Conservation (phyloP, 2,329 filamentous ascomycete genomes). For the Sporothrix sp. region DNA sequence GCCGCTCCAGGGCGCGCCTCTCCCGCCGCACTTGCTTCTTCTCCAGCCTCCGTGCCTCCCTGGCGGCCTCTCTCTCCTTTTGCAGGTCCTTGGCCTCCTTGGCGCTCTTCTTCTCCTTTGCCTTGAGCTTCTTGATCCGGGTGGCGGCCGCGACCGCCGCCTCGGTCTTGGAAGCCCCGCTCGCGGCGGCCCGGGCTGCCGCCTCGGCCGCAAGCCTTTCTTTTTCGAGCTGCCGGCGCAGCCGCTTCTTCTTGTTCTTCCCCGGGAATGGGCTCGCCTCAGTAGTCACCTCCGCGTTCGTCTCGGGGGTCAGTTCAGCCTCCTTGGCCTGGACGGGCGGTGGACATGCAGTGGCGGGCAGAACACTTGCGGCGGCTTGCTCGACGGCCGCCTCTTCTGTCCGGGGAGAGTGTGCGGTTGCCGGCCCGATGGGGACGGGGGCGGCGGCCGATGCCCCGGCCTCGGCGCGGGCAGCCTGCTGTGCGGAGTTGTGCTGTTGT, state of each 20-base stretch:
- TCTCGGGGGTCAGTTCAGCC: no score
- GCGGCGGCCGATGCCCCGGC: no score
- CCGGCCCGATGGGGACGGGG: no score
- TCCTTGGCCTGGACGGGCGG: no score
- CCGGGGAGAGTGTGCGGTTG: no score
- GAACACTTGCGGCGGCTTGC: no score
- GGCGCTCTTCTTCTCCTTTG: background rate
- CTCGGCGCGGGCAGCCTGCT: background rate
- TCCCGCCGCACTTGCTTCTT: background rate
- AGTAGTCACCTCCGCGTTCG: no score
- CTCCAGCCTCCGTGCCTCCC: background rate
- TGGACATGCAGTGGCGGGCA: no score
- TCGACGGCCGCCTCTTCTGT: no score
- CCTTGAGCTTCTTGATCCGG: background rate
- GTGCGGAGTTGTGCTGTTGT: background rate
- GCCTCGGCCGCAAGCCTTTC: background rate
- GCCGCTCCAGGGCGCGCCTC: background rate
- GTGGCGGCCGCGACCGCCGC: no score
- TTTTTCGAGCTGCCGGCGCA: constrained; percentile 7
- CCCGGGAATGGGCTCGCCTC: no score
- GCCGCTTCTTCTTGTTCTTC: constrained; percentile 14
- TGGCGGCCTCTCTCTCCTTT: background rate
- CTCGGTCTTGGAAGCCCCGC: no score
- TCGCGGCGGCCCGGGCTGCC: background rate
- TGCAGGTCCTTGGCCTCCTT: background rate